Base-by-base conservation (phyloP, 805 yeast genomes). In the Cyberlindnera galapagoensis region DNA sequence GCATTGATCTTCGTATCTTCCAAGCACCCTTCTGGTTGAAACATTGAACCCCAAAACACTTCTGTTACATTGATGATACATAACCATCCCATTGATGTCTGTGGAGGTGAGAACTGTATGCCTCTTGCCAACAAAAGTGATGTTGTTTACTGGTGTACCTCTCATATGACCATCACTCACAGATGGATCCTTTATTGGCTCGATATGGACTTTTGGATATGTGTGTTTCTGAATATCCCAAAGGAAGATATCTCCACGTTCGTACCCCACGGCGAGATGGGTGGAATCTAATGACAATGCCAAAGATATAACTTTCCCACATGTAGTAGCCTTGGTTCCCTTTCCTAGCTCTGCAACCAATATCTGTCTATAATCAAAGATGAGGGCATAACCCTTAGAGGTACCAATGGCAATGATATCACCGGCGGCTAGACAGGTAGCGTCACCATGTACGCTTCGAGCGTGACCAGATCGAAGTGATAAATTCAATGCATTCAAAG, bases 361-460 rank as follows among this genome's bases (percentile, higher is more conserved):
- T 19, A 60, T 62, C 52, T 88, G 95, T 26, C 69, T 69, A 40
- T 76, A 79, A 46, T 78, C 80, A 53, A 84, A 87, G 5, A 81
- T 62, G 5, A 83, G 54, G 0, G 85, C 60, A 22, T 54, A 59
- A 2, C 95, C 95, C 31, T 69, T 70, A 0, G 69, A 47, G 0
- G 96, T 87, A 3, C 94, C 96, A 7, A 87, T 46, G 0, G 74
- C 74, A 7, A 80, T 60, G 20, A 67, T 45, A 21, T 62, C 67
- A 8, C 71, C 63, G 0, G 70, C 60, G 0, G 62, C 51, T 10
- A 75, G 46, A 17, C 63, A 51, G 0, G 71, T 59, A 0, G 80
- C 74, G 2, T 67, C 62, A 0, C 90, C 88, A 43, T 67, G 65
- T 7, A 54, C 53, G 3, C 52, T 31, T 20, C 50, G 30, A 1